Percentiles rank a stretch among this genome's conserved stretches.
phyloP scores from a whole-genome alignment of 2,329 filamentous ascomycete genomes.

The Coleophoma crateriformis region DNA sequence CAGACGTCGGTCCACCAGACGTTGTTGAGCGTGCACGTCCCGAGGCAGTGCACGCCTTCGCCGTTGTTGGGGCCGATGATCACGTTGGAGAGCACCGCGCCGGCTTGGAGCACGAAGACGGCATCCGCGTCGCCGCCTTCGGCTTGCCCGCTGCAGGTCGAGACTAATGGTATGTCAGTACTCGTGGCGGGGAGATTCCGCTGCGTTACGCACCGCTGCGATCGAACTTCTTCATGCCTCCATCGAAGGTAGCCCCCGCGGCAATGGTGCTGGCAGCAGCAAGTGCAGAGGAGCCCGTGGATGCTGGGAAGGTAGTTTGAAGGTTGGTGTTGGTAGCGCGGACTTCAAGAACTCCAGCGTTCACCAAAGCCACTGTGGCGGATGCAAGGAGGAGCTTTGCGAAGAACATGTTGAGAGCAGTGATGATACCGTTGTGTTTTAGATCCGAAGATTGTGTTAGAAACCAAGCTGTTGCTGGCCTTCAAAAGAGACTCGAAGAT shows the following conservation, averaged over 20 bases:
- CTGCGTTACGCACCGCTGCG: background rate
- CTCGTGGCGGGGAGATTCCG: background rate
- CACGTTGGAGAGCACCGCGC: constrained; percentile 20
- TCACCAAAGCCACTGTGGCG: background rate
- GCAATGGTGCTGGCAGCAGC: background rate
- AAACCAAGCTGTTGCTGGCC: background rate
- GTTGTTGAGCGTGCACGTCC: background rate
- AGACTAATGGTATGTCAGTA: background rate
- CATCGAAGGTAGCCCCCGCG: background rate
- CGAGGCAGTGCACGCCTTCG: constrained; percentile 36
- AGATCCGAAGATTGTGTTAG: background rate
- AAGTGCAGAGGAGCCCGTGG: background rate
- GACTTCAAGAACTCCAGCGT: background rate
- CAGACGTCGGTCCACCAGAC: constrained; percentile 25
- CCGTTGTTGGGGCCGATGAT: constrained; percentile 33
- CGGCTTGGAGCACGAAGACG: constrained; percentile 20
- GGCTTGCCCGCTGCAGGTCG: constrained; percentile 16
- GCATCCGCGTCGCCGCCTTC: constrained; percentile 31
- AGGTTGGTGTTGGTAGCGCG: constrained; percentile 2
- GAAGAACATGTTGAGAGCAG: background rate
- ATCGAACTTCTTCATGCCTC: background rate
- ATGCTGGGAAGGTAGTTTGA: background rate
- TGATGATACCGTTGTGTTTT: background rate
- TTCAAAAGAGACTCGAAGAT: background rate
- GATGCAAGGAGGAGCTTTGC: background rate